Base-by-base conservation (phyloP, 2,329 filamentous ascomycete genomes). In the Xylariales sp. region DNA sequence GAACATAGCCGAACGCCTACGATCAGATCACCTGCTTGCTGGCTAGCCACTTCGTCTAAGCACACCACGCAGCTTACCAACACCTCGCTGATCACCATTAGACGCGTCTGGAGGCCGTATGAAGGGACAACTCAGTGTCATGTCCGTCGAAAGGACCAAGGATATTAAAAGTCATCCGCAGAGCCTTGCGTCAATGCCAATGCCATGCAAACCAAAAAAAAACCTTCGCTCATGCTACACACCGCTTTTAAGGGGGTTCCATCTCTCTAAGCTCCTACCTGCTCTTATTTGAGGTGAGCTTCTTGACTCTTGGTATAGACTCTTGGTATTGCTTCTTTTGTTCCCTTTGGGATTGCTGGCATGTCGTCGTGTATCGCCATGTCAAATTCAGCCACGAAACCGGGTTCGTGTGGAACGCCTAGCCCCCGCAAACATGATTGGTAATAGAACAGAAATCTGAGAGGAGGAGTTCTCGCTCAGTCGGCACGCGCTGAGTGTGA, bases 391-490 rank as follows among this genome's bases (percentile, higher is more conserved):
- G n/a, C 33, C 11, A 15, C 21, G 33, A 12, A 20, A 20, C 16
- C 24, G 22, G 9, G 9, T 10, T 20, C 35, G 18, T 28, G 35
- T n/a, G 27, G 31, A 45, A 45, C 38, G 21, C 43, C 34, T 36
- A 29, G 24, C 31, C 36, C 18, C 40, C 40, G 27, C 40, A 46
- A 43, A 36, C 44, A 46, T 46, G 43, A 31, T 46, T 31, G 40
- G 35, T 35, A 43, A 31, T 19, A 27, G 37, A 46, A 37, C 12
- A 40, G 11, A 11, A 31, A 27, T 34, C 31, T 38, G 44, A 43
- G 40, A 24, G 40, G 44, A 43, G 44, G 35, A 40, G 35, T 29
- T 38, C 40, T 40, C 37, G 40, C 36, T 32, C 36, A 19, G 31
- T 40, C 40, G 40, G 31, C 37, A 40, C 29, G 38, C 18, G 20